phyloP scores from a whole-genome alignment of 1,139 yeast genomes.

The Pichia sp. region DNA sequence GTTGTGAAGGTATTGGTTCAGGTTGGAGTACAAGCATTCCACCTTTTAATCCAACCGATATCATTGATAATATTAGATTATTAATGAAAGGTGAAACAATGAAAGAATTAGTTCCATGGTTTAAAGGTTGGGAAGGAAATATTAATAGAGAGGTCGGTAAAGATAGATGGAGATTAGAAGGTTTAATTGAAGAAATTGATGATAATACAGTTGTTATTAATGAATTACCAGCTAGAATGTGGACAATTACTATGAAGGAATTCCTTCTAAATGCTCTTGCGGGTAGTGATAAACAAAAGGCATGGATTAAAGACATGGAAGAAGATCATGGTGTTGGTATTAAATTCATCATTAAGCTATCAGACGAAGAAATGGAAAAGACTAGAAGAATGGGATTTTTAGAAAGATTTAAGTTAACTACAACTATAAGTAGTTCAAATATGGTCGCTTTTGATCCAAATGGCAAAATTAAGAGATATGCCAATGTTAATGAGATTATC shows the following conservation, averaged over 20 bases:
- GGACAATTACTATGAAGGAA: conserved; percentile 91
- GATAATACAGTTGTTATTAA: conserved; percentile 79
- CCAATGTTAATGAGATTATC: conserved; percentile 67
- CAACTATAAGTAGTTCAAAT: conserved; percentile 65
- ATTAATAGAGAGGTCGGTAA: conserved; percentile 51
- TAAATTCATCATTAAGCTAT: conserved; percentile 68
- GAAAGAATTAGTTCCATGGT: conserved; percentile 87
- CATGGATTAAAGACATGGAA: conserved; percentile 93
- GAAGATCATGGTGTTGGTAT: conserved; percentile 87
- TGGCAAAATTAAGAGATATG: conserved; percentile 82
- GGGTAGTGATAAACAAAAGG: conserved; percentile 62
- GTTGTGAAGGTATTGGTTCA: conserved; percentile 97
- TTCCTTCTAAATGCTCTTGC: conserved; percentile 65
- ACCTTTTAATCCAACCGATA: conserved; percentile 77
- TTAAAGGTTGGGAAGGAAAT: conserved; percentile 88
- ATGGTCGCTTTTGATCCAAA: conserved; percentile 97
- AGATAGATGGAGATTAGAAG: conserved; percentile 69
- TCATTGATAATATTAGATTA: conserved; percentile 64
- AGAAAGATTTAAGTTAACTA: conserved; percentile 72
- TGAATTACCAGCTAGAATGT: conserved; percentile 85
- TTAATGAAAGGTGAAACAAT: conserved; percentile 70
- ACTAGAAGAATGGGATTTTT: conserved; percentile 67
- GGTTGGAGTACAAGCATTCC: conserved; percentile 98
- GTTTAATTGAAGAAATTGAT: conserved; percentile 75
- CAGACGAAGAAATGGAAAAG: conserved; percentile 77